phyloP scores from a whole-genome alignment of 352 stramenopile species.

The Globisporangium ultimum region DNA sequence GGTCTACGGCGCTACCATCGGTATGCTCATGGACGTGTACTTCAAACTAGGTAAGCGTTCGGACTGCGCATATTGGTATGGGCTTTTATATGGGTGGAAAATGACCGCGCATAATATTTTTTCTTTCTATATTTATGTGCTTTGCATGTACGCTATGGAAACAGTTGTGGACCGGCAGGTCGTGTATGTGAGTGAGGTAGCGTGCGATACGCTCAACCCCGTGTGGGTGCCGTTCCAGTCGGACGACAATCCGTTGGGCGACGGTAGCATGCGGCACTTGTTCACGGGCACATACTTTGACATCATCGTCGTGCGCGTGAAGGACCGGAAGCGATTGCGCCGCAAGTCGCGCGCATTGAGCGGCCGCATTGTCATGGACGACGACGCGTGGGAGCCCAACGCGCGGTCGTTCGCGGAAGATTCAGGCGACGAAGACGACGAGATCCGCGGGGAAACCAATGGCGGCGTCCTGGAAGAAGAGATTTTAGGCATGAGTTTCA shows the following conservation, averaged over 20 bases:
- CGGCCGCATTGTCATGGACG: conserved; percentile 29
- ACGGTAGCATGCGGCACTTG: conserved; percentile 29
- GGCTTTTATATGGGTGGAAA: background rate
- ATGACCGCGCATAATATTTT: background rate
- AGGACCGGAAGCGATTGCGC: conserved; percentile 40
- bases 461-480: conserved; percentile 39
- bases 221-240: conserved; percentile 81
- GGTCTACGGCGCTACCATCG: conserved; percentile 35
- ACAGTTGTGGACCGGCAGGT: conserved; percentile 63
- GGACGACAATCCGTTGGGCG: conserved; percentile 22
- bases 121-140: background rate
- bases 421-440: conserved; percentile 29
- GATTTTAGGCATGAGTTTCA: conserved; percentile 58
- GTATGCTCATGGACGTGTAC: conserved; percentile 65
- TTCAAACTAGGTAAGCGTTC: conserved; percentile 61
- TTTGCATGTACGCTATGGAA: background rate
- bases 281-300: conserved; percentile 56
- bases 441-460: conserved; percentile 12
- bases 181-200: conserved; percentile 75
- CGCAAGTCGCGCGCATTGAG: conserved; percentile 49
- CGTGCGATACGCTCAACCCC: conserved; percentile 66
- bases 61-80: background rate
- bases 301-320: conserved; percentile 62
- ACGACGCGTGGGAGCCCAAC: conserved; percentile 38
- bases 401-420: conserved; percentile 38